These are phyloP conservation scores for Schizochytrium sp. DNA, from an alignment of 108 stramenopile species.

Conservation along the genomic window DNA sequence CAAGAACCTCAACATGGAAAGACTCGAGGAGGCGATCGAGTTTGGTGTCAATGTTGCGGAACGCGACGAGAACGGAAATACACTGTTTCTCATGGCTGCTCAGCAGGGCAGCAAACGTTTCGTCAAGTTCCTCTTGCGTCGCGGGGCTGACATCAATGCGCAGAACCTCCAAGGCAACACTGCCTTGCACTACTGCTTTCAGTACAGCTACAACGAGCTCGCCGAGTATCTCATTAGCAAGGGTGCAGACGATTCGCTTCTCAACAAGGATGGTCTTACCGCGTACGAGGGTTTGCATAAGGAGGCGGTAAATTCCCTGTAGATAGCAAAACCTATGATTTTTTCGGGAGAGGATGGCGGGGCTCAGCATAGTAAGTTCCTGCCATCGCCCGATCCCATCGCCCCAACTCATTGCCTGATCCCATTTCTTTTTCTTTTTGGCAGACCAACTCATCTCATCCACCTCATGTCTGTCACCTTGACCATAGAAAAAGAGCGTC, in stretches of 20 bases:
- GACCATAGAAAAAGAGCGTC: too few relatives aligned
- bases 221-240: slow-evolving; percentile 43
- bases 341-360: too few relatives aligned
- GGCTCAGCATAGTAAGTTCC: too few relatives aligned
- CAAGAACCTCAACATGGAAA: not conserved
- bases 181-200: slow-evolving; percentile 53
- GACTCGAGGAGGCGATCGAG: not conserved
- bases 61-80: slow-evolving; percentile 49
- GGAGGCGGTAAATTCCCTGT: not conserved
- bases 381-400: too few relatives aligned
- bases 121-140: slow-evolving; percentile 43
- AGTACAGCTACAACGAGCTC: slow-evolving; percentile 28
- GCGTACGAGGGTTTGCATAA: slow-evolving; percentile 41
- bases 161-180: slow-evolving; percentile 52
- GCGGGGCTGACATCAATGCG: slow-evolving; percentile 53
- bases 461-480: too few relatives aligned
- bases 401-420: too few relatives aligned
- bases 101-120: slow-evolving; percentile 53
- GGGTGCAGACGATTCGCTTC: slow-evolving; percentile 47
- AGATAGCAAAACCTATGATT: too few relatives aligned
- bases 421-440: too few relatives aligned
- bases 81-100: slow-evolving; percentile 42
- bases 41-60: slow-evolving; percentile 23
- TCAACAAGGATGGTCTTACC: slow-evolving; percentile 43
- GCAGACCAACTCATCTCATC: too few relatives aligned